A percentile compares a stretch with the other conserved stretches of the same genome.
Evolutionary conservation across 2,329 filamentous ascomycete species (phyloP).

Genomic region (Alternaria tenuissima): DNA sequence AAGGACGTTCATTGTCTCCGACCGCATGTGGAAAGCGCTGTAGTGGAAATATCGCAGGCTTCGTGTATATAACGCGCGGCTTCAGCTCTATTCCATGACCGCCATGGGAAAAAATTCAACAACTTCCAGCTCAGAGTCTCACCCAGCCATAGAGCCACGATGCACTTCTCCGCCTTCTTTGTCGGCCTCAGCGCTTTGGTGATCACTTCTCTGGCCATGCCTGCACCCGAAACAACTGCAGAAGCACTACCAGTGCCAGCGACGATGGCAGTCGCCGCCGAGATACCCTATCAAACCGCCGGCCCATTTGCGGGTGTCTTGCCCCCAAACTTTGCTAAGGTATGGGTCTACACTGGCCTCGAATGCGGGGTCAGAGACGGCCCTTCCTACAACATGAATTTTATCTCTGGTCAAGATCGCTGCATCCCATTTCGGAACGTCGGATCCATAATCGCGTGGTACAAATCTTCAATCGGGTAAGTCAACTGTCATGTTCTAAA

Average conservation of each 20-base stretch:
- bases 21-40: background rate
- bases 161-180: background rate
- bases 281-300: background rate
- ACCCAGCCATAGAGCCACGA: background rate
- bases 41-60: background rate
- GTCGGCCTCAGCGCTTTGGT: background rate
- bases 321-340: conserved; percentile 8
- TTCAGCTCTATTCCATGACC: background rate
- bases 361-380: background rate
- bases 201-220: background rate
- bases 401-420: conserved; percentile 1
- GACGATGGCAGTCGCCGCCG: background rate
- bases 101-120: too few species aligned
- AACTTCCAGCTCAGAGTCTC: background rate
- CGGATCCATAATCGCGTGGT: conserved; percentile 3
- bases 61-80: background rate
- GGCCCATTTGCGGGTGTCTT: background rate
- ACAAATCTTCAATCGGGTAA: conserved; percentile 7
- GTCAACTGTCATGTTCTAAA: background rate
- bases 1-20: background rate
- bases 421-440: conserved; percentile 4
- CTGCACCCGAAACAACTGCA: background rate
- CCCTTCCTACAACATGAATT: background rate
- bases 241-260: background rate
- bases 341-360: conserved; percentile 2